Evolutionary conservation across 139 green algal genomes (phyloP), one percentile per base, ranked within the genome.

Genomic region (Gonium pectorale): DNA sequence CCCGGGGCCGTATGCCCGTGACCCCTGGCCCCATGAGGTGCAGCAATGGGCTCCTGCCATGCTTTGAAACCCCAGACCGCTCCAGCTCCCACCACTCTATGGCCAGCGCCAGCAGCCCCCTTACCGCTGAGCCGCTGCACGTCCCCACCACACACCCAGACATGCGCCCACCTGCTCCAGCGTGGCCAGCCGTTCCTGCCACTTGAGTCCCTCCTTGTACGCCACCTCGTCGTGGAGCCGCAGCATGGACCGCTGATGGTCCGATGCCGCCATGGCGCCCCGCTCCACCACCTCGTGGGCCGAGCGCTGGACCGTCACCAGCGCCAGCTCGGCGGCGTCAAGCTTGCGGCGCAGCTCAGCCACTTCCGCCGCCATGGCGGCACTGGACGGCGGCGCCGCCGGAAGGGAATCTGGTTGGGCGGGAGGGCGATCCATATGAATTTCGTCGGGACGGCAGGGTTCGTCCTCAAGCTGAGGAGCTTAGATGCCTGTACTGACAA

Each of bases 191-290:
- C 72, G 59, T 62, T 89, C 81, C 70, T 77, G 80, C 83, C 73
- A 83, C 56, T 80, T 86, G 41, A 88, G 35, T 24, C 70, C 83
- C 71, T 91, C 87, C 44, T 71, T 79, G 77, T 88, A 86, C 5
- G 87, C 83, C 59, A 86, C 86, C 78, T 91, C 87, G 51, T 91
- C 77, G 26, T 72, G 56, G 46, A 90, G 41, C 41, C 80, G 67
- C 56, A 86, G 71, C 87, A 91, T 70, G 17, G 56, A 40, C 3
- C 87, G 84, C 70, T 91, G 81, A 29, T 89, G 74, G 56, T 90
- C 90, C 7, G 63, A 46, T 63, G 35, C 46, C 7, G 78, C 26
- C 51, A 37, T n/a, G 17, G 74, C 71, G 0, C 29, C 38, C 7
- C 73, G 68, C 69, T 90, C 85, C 41, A 88, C 71, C 43, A 74